Evolutionary conservation across 139 green algal species (phyloP), one percentile per base, ranked within the genome.

Genomic region (Helicosporidium sp.): DNA sequence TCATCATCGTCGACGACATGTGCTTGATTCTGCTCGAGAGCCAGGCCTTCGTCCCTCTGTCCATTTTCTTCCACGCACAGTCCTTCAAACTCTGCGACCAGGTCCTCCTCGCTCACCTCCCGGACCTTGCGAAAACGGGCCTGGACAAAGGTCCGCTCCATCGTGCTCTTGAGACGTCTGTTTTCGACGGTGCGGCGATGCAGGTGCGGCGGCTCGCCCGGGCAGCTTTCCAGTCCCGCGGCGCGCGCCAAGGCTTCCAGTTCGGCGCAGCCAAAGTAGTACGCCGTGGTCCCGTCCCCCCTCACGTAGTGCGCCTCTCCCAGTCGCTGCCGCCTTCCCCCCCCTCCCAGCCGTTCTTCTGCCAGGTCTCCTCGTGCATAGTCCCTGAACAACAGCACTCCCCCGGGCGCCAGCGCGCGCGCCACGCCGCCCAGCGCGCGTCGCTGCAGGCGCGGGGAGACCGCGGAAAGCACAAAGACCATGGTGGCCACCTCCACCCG

Each of bases 381-480:
- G 51, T 88, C 73, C 26, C 51, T 58, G 29, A 37, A 25, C 4
- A 15, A n/a, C 3, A 36, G 5, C 25, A 34, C 16, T 25, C 44
- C 26, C 69, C 3, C 72, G 0, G 64, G 60, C 26, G 64, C 64
- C 28, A 92, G 56, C 28, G 57, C 49, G 3, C 26, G 28, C 0
- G 64, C 75, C 16, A 86, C 52, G 34, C 78, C 75, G 17, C 44
- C 40, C 7, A 88, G 41, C 2, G 73, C 78, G n/a, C n/a, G n/a
- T n/a, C n/a, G n/a, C 58, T 76, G 56, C 47, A 46, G 3, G 29
- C 40, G 13, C 0, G 78, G 83, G 8, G 70, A 56, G 6, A 97
- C 79, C 1, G 87, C 87, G 0, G 79, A 93, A 37, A 97, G 66
- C 25, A 94, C 80, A 65, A 97, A 97, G 1, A 96, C 54, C 59